These are phyloP conservation scores for Juglanconis sp. DNA, from an alignment of 2,329 filamentous ascomycete species.

Conservation along the genomic window DNA sequence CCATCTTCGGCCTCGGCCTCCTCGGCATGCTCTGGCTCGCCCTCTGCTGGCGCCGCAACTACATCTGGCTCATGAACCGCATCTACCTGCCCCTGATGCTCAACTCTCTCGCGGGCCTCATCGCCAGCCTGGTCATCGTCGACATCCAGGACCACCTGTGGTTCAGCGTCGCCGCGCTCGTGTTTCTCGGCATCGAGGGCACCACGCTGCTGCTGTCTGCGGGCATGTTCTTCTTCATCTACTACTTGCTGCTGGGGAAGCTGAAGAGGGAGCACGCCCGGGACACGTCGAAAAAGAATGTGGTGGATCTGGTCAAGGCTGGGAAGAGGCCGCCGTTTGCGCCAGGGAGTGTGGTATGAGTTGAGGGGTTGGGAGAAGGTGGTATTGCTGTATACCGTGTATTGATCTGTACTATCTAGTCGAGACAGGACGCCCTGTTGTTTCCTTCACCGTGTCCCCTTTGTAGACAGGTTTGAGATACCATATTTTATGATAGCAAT, in stretches of 20 bases:
- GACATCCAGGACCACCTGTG: conserved; percentile 44
- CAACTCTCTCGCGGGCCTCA: conserved; percentile 47
- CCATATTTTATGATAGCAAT: not conserved
- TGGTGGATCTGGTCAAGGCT: conserved; percentile 7
- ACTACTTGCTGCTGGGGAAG: conserved; percentile 28
- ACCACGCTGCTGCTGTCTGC: conserved; percentile 25
- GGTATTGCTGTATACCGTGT: not conserved
- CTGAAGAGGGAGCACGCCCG: conserved; percentile 28
- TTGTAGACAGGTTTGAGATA: not conserved
- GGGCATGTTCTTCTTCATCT: conserved; percentile 29
- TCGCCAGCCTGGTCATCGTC: conserved; percentile 47
- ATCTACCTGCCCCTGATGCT: conserved; percentile 44
- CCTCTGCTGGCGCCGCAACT: conserved; percentile 43
- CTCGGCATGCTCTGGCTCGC: conserved; percentile 42
- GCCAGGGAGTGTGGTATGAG: conserved; percentile 27
- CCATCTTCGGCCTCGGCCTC: conserved; percentile 38
- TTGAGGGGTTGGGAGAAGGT: too few relatives aligned
- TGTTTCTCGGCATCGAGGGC: conserved; percentile 37
- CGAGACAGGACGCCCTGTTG: not conserved
- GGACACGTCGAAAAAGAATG: conserved; percentile 10
- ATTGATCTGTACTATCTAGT: not conserved
- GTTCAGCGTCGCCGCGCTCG: conserved; percentile 41
- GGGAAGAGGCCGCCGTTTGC: conserved; percentile 21
- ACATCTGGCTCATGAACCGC: conserved; percentile 52
- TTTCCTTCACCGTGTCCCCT: not conserved